These are phyloP conservation scores for Saccharomyces pastorianus DNA, from an alignment of 1,139 yeast genomes.

Conservation along the genomic window DNA sequence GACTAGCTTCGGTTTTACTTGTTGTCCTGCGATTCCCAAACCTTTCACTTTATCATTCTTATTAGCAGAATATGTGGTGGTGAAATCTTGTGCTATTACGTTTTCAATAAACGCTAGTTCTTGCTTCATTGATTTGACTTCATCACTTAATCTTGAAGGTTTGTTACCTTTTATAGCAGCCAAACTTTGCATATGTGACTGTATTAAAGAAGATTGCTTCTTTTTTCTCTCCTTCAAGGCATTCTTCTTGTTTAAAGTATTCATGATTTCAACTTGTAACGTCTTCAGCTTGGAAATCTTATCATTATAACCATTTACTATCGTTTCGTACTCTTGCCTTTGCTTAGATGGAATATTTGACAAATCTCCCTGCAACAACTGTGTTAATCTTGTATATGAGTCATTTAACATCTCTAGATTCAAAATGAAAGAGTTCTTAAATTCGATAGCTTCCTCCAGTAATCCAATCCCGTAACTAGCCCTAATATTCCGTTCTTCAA, in stretches of 20 bases:
- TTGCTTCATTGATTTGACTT: neutral
- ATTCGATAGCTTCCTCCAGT: neutral
- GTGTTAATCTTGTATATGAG: neutral
- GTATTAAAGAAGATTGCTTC: neutral
- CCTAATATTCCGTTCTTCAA: conserved; percentile 32
- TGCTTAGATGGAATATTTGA: neutral
- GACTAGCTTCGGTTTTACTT: neutral
- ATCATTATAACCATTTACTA: neutral
- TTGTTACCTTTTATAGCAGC: neutral
- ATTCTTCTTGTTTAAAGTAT: neutral
- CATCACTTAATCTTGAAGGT: neutral
- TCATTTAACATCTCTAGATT: neutral
- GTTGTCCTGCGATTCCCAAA: neutral
- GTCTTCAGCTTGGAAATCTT: neutral
- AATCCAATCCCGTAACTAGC: conserved; percentile 13
- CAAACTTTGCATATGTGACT: neutral
- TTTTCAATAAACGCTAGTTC: neutral
- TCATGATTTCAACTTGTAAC: neutral
- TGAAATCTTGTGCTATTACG: neutral
- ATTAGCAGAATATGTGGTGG: neutral
- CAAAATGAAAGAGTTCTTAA: neutral
- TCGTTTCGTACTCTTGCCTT: neutral
- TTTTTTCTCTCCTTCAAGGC: neutral
- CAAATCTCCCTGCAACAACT: neutral
- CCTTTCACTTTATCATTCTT: neutral